Evolutionary conservation across 2,329 filamentous ascomycete genomes (phyloP).

Genomic region (Allantophomopsis cytisporea): DNA sequence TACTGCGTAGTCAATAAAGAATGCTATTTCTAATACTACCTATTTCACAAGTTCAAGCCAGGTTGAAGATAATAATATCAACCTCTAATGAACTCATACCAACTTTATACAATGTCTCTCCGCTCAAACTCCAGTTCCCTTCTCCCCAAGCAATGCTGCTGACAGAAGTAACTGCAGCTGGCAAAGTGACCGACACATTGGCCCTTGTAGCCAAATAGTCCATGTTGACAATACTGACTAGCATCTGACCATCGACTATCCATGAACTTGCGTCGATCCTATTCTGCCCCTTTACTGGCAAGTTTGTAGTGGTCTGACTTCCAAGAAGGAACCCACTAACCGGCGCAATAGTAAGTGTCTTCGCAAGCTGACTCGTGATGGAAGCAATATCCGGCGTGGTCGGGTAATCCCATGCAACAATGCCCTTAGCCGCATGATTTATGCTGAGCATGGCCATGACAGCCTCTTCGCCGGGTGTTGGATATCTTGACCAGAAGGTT

Average conservation of each 20-base stretch:
- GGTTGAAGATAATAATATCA: conserved; percentile 18
- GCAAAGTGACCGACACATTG: conserved; percentile 2
- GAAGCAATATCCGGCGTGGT: conserved; percentile 19
- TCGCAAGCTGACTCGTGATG: conserved; percentile 22
- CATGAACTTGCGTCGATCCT: conserved; percentile 22
- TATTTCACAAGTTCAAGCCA: conserved; percentile 29
- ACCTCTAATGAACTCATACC: conserved; percentile 4
- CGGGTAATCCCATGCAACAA: conserved; percentile 31
- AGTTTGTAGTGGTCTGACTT: too few species aligned
- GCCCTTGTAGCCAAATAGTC: conserved; percentile 9
- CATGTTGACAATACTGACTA: conserved; percentile 22
- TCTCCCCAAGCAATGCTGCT: conserved; percentile 3
- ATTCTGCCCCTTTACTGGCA: too few species aligned
- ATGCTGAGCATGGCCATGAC: conserved; percentile 29
- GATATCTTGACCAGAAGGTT: conserved; percentile 28
- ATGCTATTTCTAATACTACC: too few species aligned
- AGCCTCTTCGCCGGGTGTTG: conserved; percentile 25
- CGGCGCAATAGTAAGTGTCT: conserved; percentile 19
- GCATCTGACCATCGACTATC: conserved; percentile 15
- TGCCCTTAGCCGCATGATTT: conserved; percentile 30
- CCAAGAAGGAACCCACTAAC: conserved; percentile 16
- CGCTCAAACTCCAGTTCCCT: conserved; percentile 1
- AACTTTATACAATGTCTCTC: conserved; percentile 1
- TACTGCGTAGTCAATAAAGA: too few species aligned
- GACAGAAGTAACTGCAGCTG: not conserved